Evolutionary conservation across 2,329 filamentous ascomycete species (phyloP).

Genomic region (Cladosporium sp.): DNA sequence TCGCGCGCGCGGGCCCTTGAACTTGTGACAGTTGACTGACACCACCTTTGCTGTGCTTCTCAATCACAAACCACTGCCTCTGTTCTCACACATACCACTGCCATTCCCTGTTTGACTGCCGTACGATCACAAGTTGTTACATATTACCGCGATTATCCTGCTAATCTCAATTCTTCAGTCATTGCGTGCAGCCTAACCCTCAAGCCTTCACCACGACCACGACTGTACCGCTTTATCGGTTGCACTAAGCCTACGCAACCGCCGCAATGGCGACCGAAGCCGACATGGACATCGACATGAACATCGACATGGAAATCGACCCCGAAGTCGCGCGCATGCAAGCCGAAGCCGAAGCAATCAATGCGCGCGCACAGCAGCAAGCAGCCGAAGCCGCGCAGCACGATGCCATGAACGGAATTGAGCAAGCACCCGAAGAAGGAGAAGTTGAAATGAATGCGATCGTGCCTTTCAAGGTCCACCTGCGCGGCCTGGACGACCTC

Average conservation of each 20-base stretch:
- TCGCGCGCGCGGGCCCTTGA: conserved; percentile 4
- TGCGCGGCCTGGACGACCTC: conserved; percentile 79
- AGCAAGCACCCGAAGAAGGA: conserved; percentile 34
- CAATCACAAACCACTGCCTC: neutral
- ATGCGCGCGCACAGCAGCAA: conserved; percentile 27
- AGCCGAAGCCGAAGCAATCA: conserved; percentile 32
- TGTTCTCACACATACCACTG: neutral
- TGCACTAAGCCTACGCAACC: neutral
- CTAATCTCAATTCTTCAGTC: neutral
- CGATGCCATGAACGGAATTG: conserved; percentile 31
- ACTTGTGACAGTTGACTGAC: conserved; percentile 2
- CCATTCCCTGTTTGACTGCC: neutral
- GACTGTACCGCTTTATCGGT: neutral
- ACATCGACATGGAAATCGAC: conserved; percentile 31
- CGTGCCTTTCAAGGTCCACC: conserved; percentile 68
- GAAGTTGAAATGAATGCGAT: conserved; percentile 32
- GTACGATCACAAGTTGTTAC: neutral
- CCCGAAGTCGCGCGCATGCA: conserved; percentile 35
- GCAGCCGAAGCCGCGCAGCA: conserved; percentile 27
- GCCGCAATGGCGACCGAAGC: conserved; percentile 26
- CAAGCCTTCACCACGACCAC: neutral
- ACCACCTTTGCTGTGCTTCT: neutral
- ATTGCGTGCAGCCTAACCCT: neutral
- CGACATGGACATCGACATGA: conserved; percentile 37
- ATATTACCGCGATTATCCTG: neutral